These are phyloP conservation scores for Lasiosphaeris hirsuta DNA, from an alignment of 495 filamentous ascomycete genomes.

Conservation along the genomic window DNA sequence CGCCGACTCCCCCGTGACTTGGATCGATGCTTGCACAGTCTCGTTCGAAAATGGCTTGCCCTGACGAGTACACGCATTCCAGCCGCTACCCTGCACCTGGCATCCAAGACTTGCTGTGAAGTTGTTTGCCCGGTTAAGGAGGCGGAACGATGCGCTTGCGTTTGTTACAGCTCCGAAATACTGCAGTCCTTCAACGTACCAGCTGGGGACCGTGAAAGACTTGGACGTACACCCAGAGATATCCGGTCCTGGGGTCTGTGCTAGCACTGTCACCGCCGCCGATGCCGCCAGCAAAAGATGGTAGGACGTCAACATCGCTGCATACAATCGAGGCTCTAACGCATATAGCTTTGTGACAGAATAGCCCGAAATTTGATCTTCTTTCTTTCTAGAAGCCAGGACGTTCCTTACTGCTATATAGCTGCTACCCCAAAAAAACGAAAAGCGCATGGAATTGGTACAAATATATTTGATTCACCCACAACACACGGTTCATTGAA, in stretches of 20 bases:
- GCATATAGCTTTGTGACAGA: no score
- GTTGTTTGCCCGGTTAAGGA: constrained; percentile 24
- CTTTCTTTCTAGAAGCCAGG: no score
- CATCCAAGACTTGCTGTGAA: constrained; percentile 8
- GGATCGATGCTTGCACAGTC: constrained; percentile 1
- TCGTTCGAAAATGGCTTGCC: neutral
- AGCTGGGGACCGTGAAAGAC: constrained; percentile 25
- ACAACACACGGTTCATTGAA: no score
- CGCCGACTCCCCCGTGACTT: neutral
- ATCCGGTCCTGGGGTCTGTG: neutral
- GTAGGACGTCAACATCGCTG: neutral
- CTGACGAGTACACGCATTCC: constrained; percentile 8
- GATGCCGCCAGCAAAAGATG: constrained; percentile 1
- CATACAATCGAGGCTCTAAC: no score
- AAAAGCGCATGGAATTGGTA: no score
- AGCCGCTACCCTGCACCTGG: neutral
- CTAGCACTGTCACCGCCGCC: neutral
- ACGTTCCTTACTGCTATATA: no score
- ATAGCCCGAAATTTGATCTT: no score
- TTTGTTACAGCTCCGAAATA: neutral
- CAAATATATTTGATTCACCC: no score
- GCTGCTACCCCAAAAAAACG: no score
- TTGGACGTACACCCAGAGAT: constrained; percentile 18
- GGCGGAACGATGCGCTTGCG: constrained; percentile 10
- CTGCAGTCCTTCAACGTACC: constrained; percentile 19